Conservation (phyloP, 768 basidiomycete genomes). For the Russula compacta region DNA sequence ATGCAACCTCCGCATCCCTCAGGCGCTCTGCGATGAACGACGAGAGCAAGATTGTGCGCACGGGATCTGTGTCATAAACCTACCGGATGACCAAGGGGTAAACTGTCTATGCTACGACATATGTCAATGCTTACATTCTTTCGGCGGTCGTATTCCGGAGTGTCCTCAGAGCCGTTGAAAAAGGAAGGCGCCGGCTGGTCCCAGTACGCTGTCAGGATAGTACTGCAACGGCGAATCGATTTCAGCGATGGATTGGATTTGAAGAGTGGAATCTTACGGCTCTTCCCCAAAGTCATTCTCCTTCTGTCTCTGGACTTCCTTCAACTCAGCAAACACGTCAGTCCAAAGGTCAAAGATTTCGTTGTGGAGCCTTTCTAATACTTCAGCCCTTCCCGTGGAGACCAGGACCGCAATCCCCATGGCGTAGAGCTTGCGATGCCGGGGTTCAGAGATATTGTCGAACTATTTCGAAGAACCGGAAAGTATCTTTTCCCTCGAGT, state of each 20-base stretch:
- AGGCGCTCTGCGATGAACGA: slow-evolving; percentile 48
- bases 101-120: background rate
- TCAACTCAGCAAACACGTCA: slow-evolving; percentile 81
- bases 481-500: background rate
- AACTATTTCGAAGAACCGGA: slow-evolving; percentile 43
- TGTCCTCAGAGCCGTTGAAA: slow-evolving; percentile 57
- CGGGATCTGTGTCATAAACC: slow-evolving; percentile 63
- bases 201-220: slow-evolving; percentile 56
- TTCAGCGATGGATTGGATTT: background rate
- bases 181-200: slow-evolving; percentile 53
- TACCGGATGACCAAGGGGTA: slow-evolving; percentile 24
- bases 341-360: slow-evolving; percentile 85
- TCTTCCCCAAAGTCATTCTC: slow-evolving; percentile 17
- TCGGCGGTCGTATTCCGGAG: slow-evolving; percentile 68
- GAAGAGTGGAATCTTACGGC: background rate
- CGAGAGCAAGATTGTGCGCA: slow-evolving; percentile 59
- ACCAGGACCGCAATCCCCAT: slow-evolving; percentile 75
- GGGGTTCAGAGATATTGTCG: slow-evolving; percentile 83
- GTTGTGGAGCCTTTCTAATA: slow-evolving; percentile 57
- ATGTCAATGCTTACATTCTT: slow-evolving; percentile 42
- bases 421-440: slow-evolving; percentile 73
- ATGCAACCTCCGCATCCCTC: slow-evolving; percentile 51
- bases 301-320: slow-evolving; percentile 44
- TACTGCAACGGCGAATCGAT: background rate
- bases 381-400: slow-evolving; percentile 63